These are phyloP conservation scores for Leptosphaerulina australis DNA, from an alignment of 2,329 filamentous ascomycete species.

Conservation along the genomic window DNA sequence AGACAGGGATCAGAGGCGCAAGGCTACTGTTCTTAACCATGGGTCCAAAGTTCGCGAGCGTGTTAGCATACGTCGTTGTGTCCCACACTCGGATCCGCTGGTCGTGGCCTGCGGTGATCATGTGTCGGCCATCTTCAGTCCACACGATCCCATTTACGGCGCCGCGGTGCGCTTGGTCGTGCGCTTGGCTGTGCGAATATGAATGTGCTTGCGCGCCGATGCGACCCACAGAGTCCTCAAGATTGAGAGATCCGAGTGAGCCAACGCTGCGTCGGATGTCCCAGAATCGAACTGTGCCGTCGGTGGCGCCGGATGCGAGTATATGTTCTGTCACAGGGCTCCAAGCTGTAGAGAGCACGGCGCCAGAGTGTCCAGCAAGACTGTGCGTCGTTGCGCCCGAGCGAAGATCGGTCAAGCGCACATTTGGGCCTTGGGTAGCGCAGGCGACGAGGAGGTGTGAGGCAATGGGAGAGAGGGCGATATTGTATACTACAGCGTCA, in stretches of 20 bases:
- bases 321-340: conserved; percentile 80
- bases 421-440: conserved; percentile 82
- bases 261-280: conserved; percentile 81
- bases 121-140: conserved; percentile 77
- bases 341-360: conserved; percentile 72
- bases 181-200: conserved; percentile 43
- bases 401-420: conserved; percentile 84
- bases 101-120: conserved; percentile 84
- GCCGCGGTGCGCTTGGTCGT: conserved; percentile 71
- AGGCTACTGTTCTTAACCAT: conserved; percentile 70
- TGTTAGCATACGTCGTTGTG: conserved; percentile 79
- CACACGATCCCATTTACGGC: conserved; percentile 85
- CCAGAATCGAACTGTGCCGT: conserved; percentile 84
- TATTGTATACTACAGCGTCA: conserved; percentile 73
- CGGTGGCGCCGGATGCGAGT: conserved; percentile 81
- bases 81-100: conserved; percentile 87
- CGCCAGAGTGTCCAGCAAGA: conserved; percentile 58
- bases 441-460: conserved; percentile 81
- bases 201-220: conserved; percentile 53
- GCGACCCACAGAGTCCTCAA: conserved; percentile 80
- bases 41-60: conserved; percentile 85
- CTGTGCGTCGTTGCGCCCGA: conserved; percentile 71
- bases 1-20: conserved; percentile 50
- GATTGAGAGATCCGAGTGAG: conserved; percentile 77
- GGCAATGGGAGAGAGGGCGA: conserved; percentile 76